Conservation (phyloP, 192 early-diverging fungal species). For the Backusella australiensis region DNA sequence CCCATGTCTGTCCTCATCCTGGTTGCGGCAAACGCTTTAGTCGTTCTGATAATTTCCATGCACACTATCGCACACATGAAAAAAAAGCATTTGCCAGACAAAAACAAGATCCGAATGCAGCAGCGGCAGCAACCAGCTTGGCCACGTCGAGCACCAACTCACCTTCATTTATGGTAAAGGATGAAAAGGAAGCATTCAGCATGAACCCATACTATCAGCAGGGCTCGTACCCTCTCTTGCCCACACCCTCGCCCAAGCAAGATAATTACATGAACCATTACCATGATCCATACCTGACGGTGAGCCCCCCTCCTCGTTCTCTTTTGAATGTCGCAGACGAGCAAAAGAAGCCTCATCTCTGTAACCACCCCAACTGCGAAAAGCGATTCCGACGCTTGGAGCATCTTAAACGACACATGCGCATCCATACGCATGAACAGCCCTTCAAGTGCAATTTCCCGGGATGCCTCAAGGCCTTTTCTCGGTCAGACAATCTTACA, state of each 20-base stretch:
- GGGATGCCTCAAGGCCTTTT: constrained; percentile 59
- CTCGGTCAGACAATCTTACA: constrained; percentile 60
- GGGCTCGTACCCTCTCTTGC: neutral
- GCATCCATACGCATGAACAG: constrained; percentile 62
- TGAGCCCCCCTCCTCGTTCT: neutral
- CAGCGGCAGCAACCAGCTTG: neutral
- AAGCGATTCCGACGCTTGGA: constrained; percentile 74
- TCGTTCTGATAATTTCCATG: constrained; percentile 74
- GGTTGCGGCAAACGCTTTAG: constrained; percentile 81
- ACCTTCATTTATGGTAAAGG: constrained; percentile 3
- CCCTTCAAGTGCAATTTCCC: constrained; percentile 56
- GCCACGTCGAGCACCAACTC: neutral
- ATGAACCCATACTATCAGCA: constrained; percentile 10
- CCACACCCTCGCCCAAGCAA: constrained; percentile 3
- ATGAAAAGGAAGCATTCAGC: constrained; percentile 7
- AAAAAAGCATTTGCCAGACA: constrained; percentile 51
- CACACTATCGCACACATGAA: constrained; percentile 72
- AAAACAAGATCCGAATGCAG: constrained; percentile 8
- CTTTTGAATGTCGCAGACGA: neutral
- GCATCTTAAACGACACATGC: constrained; percentile 75
- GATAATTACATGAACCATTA: neutral
- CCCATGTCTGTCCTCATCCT: constrained; percentile 63
- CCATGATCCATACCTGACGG: neutral
- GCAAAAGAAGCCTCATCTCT: constrained; percentile 32
- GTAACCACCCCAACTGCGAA: constrained; percentile 38